phyloP scores from a whole-genome alignment of 768 basidiomycete genomes.

The Tylopilus cervinicoccineus region DNA sequence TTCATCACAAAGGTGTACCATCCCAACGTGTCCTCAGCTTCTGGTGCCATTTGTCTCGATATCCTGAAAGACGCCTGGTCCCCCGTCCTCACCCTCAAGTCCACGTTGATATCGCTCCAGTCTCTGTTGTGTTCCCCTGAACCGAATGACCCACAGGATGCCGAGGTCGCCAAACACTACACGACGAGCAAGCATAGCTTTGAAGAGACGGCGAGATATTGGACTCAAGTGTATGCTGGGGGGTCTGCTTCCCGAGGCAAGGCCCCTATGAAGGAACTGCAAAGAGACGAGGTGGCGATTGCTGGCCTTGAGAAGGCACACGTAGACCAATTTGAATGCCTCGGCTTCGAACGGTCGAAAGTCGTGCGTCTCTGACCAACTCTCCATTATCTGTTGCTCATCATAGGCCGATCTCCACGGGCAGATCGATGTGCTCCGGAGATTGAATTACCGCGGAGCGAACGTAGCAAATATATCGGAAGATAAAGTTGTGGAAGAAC shows the following conservation, averaged over 20 bases:
- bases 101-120: conserved; percentile 92
- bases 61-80: conserved; percentile 89
- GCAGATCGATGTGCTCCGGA: conserved; percentile 83
- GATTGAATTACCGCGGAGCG: conserved; percentile 82
- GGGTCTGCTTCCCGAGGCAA: conserved; percentile 52
- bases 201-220: conserved; percentile 89
- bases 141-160: conserved; percentile 96
- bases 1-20: conserved; percentile 97
- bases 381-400: neutral
- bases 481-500: conserved; percentile 82
- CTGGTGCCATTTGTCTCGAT: conserved; percentile 93
- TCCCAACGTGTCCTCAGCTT: conserved; percentile 91
- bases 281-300: conserved; percentile 49
- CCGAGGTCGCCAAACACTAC: conserved; percentile 96
- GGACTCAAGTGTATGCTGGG: conserved; percentile 91
- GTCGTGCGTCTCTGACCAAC: conserved; percentile 57
- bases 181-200: conserved; percentile 85
- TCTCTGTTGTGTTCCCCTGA: conserved; percentile 91
- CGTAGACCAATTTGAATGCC: conserved; percentile 76
- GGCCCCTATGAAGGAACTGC: conserved; percentile 25
- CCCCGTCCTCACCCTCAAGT: conserved; percentile 93
- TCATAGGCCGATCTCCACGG: neutral
- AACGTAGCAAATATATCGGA: conserved; percentile 79
- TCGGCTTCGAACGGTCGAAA: conserved; percentile 81
- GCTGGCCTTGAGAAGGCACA: conserved; percentile 83